These are phyloP conservation scores for Boeremia exigua DNA, from an alignment of 2,329 filamentous ascomycete species.

Conservation along the genomic window DNA sequence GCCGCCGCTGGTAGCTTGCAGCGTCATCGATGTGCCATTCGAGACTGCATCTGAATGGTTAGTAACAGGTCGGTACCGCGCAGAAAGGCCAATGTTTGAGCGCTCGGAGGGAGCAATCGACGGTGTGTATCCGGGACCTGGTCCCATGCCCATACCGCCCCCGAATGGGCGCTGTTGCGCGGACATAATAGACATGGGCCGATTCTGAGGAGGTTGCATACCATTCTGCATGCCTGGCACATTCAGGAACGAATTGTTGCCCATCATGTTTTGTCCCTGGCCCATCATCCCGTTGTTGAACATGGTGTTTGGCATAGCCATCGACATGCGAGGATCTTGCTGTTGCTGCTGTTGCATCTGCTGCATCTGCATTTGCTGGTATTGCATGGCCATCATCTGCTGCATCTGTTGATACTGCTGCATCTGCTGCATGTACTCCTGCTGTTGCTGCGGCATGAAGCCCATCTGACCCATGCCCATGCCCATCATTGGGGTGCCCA, in stretches of 20 bases:
- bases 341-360: conserved; percentile 41
- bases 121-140: conserved; percentile 70
- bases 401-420: conserved; percentile 74
- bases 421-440: conserved; percentile 81
- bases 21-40: conserved; percentile 40
- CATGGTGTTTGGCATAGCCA: conserved; percentile 31
- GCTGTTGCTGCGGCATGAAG: conserved; percentile 64
- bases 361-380: conserved; percentile 51
- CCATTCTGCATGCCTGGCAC: conserved; percentile 29
- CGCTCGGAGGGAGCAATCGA: conserved; percentile 96
- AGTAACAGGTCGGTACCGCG: conserved; percentile 89
- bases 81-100: conserved; percentile 89
- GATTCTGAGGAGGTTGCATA: conserved; percentile 41
- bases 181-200: conserved; percentile 57
- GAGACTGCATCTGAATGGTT: conserved; percentile 41
- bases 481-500: conserved; percentile 39
- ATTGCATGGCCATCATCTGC: conserved; percentile 42
- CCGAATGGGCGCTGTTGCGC: conserved; percentile 52
- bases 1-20: conserved; percentile 38
- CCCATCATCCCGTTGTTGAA: conserved; percentile 31
- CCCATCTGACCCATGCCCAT: conserved; percentile 52
- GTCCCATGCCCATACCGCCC: conserved; percentile 35
- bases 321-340: conserved; percentile 31
- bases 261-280: conserved; percentile 20
- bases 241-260: conserved; percentile 33